Percentiles rank a stretch among this genome's conserved stretches.
Conservation (phyloP, 305 asterid genomes). For the Ilex paraguariensis region DNA sequence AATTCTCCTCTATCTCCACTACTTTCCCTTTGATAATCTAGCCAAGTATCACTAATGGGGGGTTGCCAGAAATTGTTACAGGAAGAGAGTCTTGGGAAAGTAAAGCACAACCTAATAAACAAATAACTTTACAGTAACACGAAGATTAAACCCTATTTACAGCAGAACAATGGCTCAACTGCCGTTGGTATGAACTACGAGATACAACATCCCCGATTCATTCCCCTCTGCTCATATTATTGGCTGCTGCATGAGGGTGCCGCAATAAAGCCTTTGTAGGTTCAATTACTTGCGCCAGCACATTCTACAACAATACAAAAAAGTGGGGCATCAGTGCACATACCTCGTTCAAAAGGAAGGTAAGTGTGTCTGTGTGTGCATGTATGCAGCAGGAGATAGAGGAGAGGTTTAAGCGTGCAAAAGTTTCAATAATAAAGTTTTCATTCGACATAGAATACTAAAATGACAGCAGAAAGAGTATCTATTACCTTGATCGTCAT, state of each 20-base stretch:
- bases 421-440: neutral
- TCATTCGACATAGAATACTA: neutral
- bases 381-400: neutral
- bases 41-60: no score
- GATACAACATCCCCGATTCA: constrained; percentile 16
- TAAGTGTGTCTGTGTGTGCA: no score
- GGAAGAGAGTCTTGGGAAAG: no score
- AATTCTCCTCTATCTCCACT: no score
- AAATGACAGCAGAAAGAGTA: neutral
- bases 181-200: constrained; percentile 27
- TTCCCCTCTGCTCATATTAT: constrained; percentile 18
- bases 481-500: constrained; percentile 33
- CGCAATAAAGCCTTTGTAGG: constrained; percentile 13
- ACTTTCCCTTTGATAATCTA: no score
- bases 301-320: constrained; percentile 12
- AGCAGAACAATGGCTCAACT: constrained; percentile 22
- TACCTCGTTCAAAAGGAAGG: no score
- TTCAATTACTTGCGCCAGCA: constrained; percentile 15
- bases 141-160: constrained; percentile 44
- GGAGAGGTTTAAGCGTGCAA: neutral
- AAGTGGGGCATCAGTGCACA: no score
- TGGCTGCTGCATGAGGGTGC: constrained; percentile 15
- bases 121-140: constrained; percentile 41
- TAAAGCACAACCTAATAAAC: constrained; percentile 3
- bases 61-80: no score